These are phyloP conservation scores for Blepharisma undulans DNA, from an alignment of 169 alveolate species.

Conservation along the genomic window DNA sequence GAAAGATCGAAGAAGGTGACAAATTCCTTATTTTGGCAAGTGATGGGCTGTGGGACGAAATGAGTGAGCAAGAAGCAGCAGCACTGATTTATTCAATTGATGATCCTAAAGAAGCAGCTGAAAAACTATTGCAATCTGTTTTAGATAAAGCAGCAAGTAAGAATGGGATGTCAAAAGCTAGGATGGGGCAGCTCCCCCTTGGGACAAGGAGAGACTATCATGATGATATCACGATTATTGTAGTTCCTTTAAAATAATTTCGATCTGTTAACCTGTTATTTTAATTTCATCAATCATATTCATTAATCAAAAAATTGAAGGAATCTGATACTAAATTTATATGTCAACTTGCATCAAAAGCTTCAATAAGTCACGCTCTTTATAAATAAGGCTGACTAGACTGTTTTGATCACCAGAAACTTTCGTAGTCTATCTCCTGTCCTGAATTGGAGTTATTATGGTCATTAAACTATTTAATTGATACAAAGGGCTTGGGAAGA, in stretches of 20 bases:
- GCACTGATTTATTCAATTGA: constrained; percentile 43
- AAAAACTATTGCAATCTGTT: constrained; percentile 53
- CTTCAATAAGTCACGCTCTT: no score
- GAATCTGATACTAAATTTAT: no score
- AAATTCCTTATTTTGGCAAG: constrained; percentile 72
- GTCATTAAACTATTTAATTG: no score
- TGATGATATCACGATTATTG: constrained; percentile 81
- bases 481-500: no score
- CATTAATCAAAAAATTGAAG: no score
- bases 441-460: no score
- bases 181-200: constrained; percentile 48
- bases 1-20: constrained; percentile 59
- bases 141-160: constrained; percentile 61
- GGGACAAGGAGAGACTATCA: constrained; percentile 71
- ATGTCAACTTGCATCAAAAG: no score
- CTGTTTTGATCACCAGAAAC: no score
- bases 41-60: constrained; percentile 87
- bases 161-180: constrained; percentile 37
- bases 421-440: no score
- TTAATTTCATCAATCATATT: no score
- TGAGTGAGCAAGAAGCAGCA: constrained; percentile 58
- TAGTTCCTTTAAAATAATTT: constrained; percentile 35
- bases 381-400: no score
- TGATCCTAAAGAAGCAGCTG: constrained; percentile 50
- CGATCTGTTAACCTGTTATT: no score